Base-by-base conservation (phyloP, 805 yeast species). In the Lipomyces chichibuensis region DNA sequence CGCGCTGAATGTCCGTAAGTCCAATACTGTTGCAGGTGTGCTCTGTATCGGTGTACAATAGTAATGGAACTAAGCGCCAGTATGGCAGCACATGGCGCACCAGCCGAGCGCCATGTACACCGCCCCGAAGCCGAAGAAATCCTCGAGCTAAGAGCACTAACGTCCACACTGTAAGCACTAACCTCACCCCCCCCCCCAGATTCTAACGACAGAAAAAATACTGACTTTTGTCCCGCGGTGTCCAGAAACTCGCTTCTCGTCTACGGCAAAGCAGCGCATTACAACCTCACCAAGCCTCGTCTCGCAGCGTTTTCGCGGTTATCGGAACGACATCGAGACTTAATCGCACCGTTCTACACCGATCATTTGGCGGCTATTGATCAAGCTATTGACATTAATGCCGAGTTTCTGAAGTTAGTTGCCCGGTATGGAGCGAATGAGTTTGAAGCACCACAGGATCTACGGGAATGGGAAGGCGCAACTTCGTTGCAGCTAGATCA, bases 361-460 rank as follows among this genome's bases (percentile, higher is more conserved):
- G 56, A 58, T n/a, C 64, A 64, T 23, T n/a, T 68, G 17, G 55
- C 20, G 37, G 64, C 62, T 2, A 43, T 67, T 17, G 70, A 67
- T n/a, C 39, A 8, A 2, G 71, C 71, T 0, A 69, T 75, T 14
- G 63, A 65, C 3, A 62, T 32, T 23, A 75, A 75, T 52, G 69
- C 62, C 39, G 61, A 68, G 46, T 73, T 75, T 52, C 57, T 75
- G 52, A 62, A 64, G 29, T 39, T 62, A 11, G 71, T 75, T 14
- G 74, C 72, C 20, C 56, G 49, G n/a, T 65, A 69, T 11, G 75
- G 71, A 3, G 70, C 69, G 14, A 63, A 59, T 54, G 66, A 65
- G 29, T 73, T 74, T 63, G 72, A 62, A 9, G 73, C 75, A 7
- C 74, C 74, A 8, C 67, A 65, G 25, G 72, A 73, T 29, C 29